Percentiles rank a stretch among this genome's conserved stretches.
These are phyloP conservation scores for Aspergillus sp. DNA, from an alignment of 2,329 filamentous ascomycete genomes.

Conservation along the genomic window DNA sequence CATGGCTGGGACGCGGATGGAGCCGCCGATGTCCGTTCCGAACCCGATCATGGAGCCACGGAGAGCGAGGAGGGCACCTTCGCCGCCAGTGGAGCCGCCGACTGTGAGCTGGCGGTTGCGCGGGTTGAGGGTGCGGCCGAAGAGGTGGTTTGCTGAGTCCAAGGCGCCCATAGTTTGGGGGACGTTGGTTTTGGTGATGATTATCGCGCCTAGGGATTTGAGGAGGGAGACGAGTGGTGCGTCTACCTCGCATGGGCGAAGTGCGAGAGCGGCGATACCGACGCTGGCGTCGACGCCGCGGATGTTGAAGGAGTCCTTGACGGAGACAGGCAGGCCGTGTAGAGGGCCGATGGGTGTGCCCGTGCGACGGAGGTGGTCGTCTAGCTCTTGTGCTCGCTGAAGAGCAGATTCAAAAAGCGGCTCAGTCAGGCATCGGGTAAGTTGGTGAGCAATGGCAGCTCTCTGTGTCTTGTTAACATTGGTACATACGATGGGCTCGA, in stretches of 20 bases:
- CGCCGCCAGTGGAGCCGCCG: slow-evolving; percentile 67
- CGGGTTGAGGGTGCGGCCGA: slow-evolving; percentile 64
- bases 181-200: slow-evolving; percentile 71
- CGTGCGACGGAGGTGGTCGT: slow-evolving; percentile 42
- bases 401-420: slow-evolving; percentile 53
- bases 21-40: slow-evolving; percentile 60
- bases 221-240: slow-evolving; percentile 60
- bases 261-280: slow-evolving; percentile 61
- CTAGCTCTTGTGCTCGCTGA: slow-evolving; percentile 49
- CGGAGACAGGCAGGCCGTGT: slow-evolving; percentile 60
- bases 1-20: slow-evolving; percentile 50
- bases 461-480: slow-evolving; percentile 21
- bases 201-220: slow-evolving; percentile 60
- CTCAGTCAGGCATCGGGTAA: slow-evolving; percentile 53
- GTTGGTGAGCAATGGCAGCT: slow-evolving; percentile 40
- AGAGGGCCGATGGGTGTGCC: slow-evolving; percentile 55
- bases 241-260: slow-evolving; percentile 57
- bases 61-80: slow-evolving; percentile 61
- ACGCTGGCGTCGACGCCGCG: slow-evolving; percentile 54
- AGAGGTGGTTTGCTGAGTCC: slow-evolving; percentile 62
- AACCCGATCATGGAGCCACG: slow-evolving; percentile 60
- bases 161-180: slow-evolving; percentile 58
- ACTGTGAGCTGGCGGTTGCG: slow-evolving; percentile 60
- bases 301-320: slow-evolving; percentile 50
- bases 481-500: no score